A percentile compares a stretch with the other conserved stretches of the same genome.
phyloP scores from a whole-genome alignment of 495 filamentous ascomycete genomes.

The Articulospora tetracladia region DNA sequence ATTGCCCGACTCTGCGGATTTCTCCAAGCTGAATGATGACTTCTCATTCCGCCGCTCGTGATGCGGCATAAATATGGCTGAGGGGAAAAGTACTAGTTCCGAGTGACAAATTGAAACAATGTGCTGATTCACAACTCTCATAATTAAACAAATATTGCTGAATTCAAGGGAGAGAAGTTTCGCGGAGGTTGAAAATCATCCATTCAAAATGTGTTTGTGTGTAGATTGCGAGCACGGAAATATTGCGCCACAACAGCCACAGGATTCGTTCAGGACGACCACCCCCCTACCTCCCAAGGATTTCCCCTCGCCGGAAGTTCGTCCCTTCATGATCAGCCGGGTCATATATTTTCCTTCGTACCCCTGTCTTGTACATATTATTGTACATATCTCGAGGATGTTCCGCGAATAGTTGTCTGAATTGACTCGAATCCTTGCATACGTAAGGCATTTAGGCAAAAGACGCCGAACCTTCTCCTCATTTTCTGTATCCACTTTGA shows the following conservation, averaged over 20 bases:
- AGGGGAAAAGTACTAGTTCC: too few relatives aligned
- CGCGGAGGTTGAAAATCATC: too few relatives aligned
- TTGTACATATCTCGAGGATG: background rate
- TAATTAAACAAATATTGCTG: too few relatives aligned
- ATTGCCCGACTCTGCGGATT: slow-evolving; percentile 19
- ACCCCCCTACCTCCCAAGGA: too few relatives aligned
- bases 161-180: too few relatives aligned
- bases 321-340: background rate
- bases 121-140: too few relatives aligned
- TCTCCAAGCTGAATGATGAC: slow-evolving; percentile 21
- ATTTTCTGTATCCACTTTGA: background rate
- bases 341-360: background rate
- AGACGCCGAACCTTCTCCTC: background rate
- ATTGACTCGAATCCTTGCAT: background rate
- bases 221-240: background rate
- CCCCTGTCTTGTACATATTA: background rate
- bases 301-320: too few relatives aligned
- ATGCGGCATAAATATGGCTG: background rate
- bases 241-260: background rate
- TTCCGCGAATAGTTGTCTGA: background rate
- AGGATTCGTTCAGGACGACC: background rate
- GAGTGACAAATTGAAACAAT: background rate
- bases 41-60: slow-evolving; percentile 21
- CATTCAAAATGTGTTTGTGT: too few relatives aligned
- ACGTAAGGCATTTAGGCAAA: background rate